Evolutionary conservation across 2,329 filamentous ascomycete species (phyloP), one percentile per base, ranked within the genome.

Genomic region (Elsinoe necatrix): DNA sequence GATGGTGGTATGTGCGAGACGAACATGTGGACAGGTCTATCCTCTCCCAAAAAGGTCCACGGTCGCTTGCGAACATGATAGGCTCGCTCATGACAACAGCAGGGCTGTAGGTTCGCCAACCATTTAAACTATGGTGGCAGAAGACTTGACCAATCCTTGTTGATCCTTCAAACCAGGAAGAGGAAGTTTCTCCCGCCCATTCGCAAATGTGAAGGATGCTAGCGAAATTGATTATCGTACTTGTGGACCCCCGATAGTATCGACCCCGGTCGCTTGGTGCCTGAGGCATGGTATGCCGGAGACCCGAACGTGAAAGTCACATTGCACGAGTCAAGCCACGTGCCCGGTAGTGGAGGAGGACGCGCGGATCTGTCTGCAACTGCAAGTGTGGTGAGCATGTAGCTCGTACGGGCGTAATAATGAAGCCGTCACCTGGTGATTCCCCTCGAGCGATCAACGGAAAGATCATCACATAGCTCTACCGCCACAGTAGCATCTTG

Each of bases 261-360:
- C n/a, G 14, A 34, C 16, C 45, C 45, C 27, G 31, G 45, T 34
- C 25, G 12, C 23, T 50, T 16, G 8, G 9, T 52, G 48, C 48
- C 48, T 52, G 29, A 39, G 48, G 48, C 48, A 52, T 52, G 11
- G 14, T 52, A 45, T 12, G 48, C 48, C 48, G 48, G 16, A 16
- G 16, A 37, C 14, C 29, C 31, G 48, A 25, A 50, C 5, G 45
- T 50, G 14, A 50, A 25, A 16, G 12, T 5, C 21, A 25, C 20
- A 21, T n/a, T 39, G 12, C 34, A 25, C 48, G 39, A 52, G 31
- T 52, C 48, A 52, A 35, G 48, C 48, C 48, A 52, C 48, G 48
- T 52, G 48, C 48, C 48, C 48, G 48, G 48, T 25, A 37, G 31
- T 25, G 31, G 34, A n/a, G 16, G 29, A 18, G 31, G 8, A 20